Conservation (phyloP, 805 yeast genomes). For the Candida coleopterorum region DNA sequence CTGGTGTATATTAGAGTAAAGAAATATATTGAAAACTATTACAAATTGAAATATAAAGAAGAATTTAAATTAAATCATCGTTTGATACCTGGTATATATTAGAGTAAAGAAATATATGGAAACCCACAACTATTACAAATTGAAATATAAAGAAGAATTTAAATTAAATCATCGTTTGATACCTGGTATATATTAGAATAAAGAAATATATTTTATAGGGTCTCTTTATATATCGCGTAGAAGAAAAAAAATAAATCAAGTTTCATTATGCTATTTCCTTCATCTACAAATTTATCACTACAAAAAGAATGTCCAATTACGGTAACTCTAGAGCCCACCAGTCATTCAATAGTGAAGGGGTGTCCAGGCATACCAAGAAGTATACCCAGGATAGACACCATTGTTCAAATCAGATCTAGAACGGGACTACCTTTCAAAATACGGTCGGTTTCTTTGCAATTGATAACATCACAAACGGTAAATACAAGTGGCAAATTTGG, state of each 20-base stretch:
- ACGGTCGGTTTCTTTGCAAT: conserved; percentile 43
- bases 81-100: conserved; percentile 41
- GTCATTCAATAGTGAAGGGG: conserved; percentile 52
- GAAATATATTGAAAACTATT: too few relatives aligned
- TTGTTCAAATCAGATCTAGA: conserved; percentile 48
- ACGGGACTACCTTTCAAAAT: conserved; percentile 44
- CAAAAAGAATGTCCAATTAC: conserved; percentile 21
- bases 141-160: conserved; percentile 24
- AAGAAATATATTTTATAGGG: too few relatives aligned
- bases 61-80: conserved; percentile 26
- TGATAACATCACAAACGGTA: conserved; percentile 49
- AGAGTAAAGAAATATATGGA: too few relatives aligned
- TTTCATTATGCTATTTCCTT: conserved; percentile 3
- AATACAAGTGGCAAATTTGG: conserved; percentile 30
- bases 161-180: conserved; percentile 28
- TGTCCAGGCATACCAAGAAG: conserved; percentile 67
- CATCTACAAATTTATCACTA: conserved; percentile 3
- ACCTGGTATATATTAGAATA: too few relatives aligned
- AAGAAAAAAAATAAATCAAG: too few relatives aligned
- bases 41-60: conserved; percentile 27
- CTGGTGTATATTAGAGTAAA: too few relatives aligned
- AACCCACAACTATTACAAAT: conserved; percentile 43
- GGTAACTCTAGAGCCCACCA: conserved; percentile 44
- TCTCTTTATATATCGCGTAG: too few relatives aligned
- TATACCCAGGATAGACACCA: conserved; percentile 55